A percentile compares a stretch with the other conserved stretches of the same genome.
phyloP scores from a whole-genome alignment of 2,329 filamentous ascomycete species.

The Lanzia echinophila region DNA sequence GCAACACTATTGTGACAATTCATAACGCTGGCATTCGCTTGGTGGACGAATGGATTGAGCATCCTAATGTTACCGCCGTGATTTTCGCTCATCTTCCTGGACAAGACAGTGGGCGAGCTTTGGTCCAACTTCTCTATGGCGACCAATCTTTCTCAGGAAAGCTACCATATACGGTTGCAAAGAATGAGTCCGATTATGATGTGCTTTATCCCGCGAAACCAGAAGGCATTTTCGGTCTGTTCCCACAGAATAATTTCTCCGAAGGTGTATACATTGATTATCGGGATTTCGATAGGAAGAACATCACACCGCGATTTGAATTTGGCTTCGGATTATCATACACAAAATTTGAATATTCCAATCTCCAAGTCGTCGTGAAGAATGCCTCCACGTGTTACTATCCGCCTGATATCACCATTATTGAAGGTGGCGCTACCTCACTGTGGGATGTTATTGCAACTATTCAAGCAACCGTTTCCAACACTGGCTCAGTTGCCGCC shows the following conservation, averaged over 20 bases:
- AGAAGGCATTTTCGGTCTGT: constrained; percentile 41
- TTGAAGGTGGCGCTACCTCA: constrained; percentile 44
- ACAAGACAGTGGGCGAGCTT: constrained; percentile 53
- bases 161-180: constrained; percentile 59
- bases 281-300: constrained; percentile 38
- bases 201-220: constrained; percentile 40
- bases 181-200: constrained; percentile 44
- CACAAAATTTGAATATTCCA: constrained; percentile 46
- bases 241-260: constrained; percentile 39
- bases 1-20: constrained; percentile 56
- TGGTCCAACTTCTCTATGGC: constrained; percentile 56
- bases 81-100: constrained; percentile 55
- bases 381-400: neutral
- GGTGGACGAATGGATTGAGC: constrained; percentile 51
- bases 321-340: constrained; percentile 47
- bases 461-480: constrained; percentile 43
- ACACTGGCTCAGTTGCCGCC: constrained; percentile 38
- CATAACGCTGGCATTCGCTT: constrained; percentile 56
- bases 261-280: constrained; percentile 48
- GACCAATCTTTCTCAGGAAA: constrained; percentile 45
- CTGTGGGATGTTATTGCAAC: constrained; percentile 48
- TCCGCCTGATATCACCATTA: neutral
- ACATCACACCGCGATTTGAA: constrained; percentile 31
- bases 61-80: constrained; percentile 55
- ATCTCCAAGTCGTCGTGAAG: constrained; percentile 40